These are phyloP conservation scores for Coemansia sp. DNA, from an alignment of 192 early-diverging fungal genomes.

Conservation along the genomic window DNA sequence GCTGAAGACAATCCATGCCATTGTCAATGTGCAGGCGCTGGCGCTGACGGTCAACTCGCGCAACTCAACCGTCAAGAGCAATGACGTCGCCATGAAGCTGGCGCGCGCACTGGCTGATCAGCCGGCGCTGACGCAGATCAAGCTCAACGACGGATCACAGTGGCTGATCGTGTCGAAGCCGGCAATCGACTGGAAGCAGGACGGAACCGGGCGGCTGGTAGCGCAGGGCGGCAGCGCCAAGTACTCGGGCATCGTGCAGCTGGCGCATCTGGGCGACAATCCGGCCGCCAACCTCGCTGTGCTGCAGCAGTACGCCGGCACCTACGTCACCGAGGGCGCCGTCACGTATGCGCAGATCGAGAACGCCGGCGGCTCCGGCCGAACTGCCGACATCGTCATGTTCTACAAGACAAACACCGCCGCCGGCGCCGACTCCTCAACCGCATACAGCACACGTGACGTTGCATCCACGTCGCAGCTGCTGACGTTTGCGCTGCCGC, in stretches of 20 bases:
- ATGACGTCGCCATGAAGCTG: slow-evolving; percentile 12
- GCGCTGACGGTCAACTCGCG: slow-evolving; percentile 27
- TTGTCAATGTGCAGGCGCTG: slow-evolving; percentile 28
- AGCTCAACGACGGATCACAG: slow-evolving; percentile 51
- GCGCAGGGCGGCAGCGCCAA: not conserved
- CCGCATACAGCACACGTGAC: slow-evolving; percentile 9
- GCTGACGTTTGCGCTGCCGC: slow-evolving; percentile 51
- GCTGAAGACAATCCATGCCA: slow-evolving; percentile 48
- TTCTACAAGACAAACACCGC: slow-evolving; percentile 51
- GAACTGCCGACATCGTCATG: slow-evolving; percentile 34
- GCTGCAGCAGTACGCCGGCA: slow-evolving; percentile 51
- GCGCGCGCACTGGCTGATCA: slow-evolving; percentile 14
- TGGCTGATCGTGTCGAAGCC: slow-evolving; percentile 54
- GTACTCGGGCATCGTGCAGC: slow-evolving; percentile 49
- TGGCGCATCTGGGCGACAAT: slow-evolving; percentile 52
- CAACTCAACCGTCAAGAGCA: slow-evolving; percentile 3
- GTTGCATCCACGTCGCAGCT: slow-evolving; percentile 34
- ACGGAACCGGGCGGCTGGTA: slow-evolving; percentile 12
- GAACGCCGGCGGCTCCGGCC: slow-evolving; percentile 20
- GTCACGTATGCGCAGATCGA: slow-evolving; percentile 50
- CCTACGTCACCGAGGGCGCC: slow-evolving; percentile 48
- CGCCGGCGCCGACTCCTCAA: slow-evolving; percentile 16
- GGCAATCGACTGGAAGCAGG: slow-evolving; percentile 29
- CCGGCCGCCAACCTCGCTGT: slow-evolving; percentile 35
- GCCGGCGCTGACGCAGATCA: slow-evolving; percentile 42